Percentiles rank a stretch among this genome's conserved stretches.
Conservation (phyloP, 2,329 filamentous ascomycete species). For the Lecanicillium sp. region DNA sequence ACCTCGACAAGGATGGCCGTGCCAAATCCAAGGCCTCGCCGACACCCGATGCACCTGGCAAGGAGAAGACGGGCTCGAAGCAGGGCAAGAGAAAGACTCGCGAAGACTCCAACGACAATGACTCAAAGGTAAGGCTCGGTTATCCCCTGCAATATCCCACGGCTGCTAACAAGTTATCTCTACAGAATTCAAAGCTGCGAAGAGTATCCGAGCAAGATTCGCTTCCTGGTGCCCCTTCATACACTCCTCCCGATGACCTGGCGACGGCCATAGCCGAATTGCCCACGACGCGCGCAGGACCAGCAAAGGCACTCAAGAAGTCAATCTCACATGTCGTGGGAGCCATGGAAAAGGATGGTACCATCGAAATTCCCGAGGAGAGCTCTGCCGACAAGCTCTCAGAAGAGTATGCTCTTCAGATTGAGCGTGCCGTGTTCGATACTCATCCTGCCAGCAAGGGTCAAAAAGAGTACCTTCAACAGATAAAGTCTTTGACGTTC, state of each 20-base stretch:
- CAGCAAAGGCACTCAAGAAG: conserved; percentile 64
- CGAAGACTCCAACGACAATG: conserved; percentile 47
- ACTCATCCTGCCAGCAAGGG: conserved; percentile 39
- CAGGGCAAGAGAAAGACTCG: conserved; percentile 49
- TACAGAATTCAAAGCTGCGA: conserved; percentile 37
- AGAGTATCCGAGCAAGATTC: conserved; percentile 46
- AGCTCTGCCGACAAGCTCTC: conserved; percentile 57
- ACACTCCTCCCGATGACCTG: conserved; percentile 44
- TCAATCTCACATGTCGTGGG: conserved; percentile 59
- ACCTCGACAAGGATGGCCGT: conserved; percentile 39
- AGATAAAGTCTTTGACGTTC: conserved; percentile 70
- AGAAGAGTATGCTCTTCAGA: conserved; percentile 64
- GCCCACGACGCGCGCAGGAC: conserved; percentile 55
- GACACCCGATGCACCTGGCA: conserved; percentile 29
- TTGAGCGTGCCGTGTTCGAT: conserved; percentile 65
- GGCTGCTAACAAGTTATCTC: background rate
- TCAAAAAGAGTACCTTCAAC: conserved; percentile 44
- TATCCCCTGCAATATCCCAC: too few relatives aligned
- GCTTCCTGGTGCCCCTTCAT: conserved; percentile 28
- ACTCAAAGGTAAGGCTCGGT: conserved; percentile 36
- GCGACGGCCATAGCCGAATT: conserved; percentile 46
- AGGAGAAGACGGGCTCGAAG: conserved; percentile 30
- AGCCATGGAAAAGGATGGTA: conserved; percentile 57
- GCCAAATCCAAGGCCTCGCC: conserved; percentile 19
- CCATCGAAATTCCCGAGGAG: conserved; percentile 55